These are phyloP conservation scores for Nicotiana paniculata DNA, from an alignment of 257 asterid genomes.

Conservation along the genomic window DNA sequence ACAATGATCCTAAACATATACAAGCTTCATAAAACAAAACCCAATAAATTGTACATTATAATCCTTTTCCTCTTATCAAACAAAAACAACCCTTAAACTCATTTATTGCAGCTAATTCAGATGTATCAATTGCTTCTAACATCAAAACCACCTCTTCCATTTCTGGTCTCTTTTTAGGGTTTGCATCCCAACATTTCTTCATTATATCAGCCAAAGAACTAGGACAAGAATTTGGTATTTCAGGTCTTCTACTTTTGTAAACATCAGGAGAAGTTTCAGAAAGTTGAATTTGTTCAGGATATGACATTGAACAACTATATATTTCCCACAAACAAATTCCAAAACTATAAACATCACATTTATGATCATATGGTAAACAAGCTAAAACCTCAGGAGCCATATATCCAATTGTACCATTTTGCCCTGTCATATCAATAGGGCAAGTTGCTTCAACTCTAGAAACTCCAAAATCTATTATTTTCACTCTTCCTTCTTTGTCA, in stretches of 20 bases:
- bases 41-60: neutral
- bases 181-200: slow-evolving; percentile 20
- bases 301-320: neutral
- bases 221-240: slow-evolving; percentile 9
- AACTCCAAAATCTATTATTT: slow-evolving; percentile 22
- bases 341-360: slow-evolving; percentile 27
- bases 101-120: neutral
- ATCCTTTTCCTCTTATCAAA: neutral
- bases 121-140: slow-evolving; percentile 14
- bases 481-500: neutral
- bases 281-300: neutral
- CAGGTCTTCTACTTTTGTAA: slow-evolving; percentile 10
- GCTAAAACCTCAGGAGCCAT: slow-evolving; percentile 24
- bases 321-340: slow-evolving; percentile 32
- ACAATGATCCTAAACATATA: neutral
- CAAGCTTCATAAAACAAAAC: neutral
- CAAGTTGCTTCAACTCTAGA: slow-evolving; percentile 1
- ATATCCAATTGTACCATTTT: slow-evolving; percentile 12
- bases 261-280: neutral
- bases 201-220: slow-evolving; percentile 12
- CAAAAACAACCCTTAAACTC: neutral
- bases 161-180: slow-evolving; percentile 18
- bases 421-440: slow-evolving; percentile 6
- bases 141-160: slow-evolving; percentile 15
- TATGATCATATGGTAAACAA: slow-evolving; percentile 7